phyloP scores from a whole-genome alignment of 129 eudicot genomes.

The Kitagawia praeruptora region DNA sequence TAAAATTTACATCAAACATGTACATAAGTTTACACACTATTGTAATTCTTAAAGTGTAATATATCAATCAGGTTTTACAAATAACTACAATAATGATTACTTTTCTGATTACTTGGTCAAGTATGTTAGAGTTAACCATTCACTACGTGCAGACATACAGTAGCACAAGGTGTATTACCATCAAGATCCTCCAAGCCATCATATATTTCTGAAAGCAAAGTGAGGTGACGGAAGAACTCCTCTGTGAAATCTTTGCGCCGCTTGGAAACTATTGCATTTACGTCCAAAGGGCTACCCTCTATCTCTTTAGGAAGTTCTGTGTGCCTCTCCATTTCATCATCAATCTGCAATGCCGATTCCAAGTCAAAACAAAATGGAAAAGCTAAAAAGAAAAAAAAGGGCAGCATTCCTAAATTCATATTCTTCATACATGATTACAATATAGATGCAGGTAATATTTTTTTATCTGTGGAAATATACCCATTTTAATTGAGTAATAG shows the following conservation, averaged over 20 bases:
- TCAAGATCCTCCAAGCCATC: conserved; percentile 89
- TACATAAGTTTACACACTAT: too few relatives aligned
- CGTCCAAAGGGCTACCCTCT: conserved; percentile 69
- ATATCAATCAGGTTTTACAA: too few relatives aligned
- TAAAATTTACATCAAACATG: too few relatives aligned
- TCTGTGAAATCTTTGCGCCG: conserved; percentile 79
- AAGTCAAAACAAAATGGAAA: conserved; percentile 16
- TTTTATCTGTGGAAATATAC: neutral
- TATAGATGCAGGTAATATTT: neutral
- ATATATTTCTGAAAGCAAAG: conserved; percentile 57
- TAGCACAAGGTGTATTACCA: conserved; percentile 32
- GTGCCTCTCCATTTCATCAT: conserved; percentile 86
- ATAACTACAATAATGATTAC: too few relatives aligned
- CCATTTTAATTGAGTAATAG: neutral
- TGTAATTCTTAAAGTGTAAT: too few relatives aligned
- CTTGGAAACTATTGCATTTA: conserved; percentile 85
- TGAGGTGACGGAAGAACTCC: conserved; percentile 71
- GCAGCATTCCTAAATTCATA: neutral
- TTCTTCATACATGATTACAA: neutral
- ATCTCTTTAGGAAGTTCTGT: conserved; percentile 67
- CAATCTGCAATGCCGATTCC: conserved; percentile 59
- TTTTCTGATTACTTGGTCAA: too few relatives aligned
- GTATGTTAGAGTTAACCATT: neutral
- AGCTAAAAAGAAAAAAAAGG: neutral
- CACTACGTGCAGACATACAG: neutral